These are phyloP conservation scores for Microsporum canis DNA, from an alignment of 2,329 filamentous ascomycete genomes.

Conservation along the genomic window DNA sequence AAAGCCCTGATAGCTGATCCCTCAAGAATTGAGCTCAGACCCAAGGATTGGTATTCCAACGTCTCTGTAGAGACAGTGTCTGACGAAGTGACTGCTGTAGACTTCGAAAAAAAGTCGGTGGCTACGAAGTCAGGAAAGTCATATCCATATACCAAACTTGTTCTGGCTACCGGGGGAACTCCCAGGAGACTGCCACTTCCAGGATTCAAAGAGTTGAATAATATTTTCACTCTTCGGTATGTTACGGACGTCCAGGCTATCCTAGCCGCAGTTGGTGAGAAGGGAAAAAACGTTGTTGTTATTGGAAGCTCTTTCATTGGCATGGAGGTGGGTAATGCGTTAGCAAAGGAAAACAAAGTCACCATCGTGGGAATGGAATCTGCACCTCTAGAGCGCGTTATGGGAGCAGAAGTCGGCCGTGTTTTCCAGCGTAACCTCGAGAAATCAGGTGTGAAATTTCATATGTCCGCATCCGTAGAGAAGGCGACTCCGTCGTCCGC, in stretches of 20 bases:
- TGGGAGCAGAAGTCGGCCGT: slow-evolving; percentile 68
- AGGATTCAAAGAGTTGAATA: slow-evolving; percentile 74
- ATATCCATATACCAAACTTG: slow-evolving; percentile 73
- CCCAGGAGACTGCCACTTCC: slow-evolving; percentile 64
- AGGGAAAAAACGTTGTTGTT: slow-evolving; percentile 85
- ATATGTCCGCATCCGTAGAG: slow-evolving; percentile 68
- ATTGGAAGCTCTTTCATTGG: slow-evolving; percentile 94
- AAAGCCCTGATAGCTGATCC: slow-evolving; percentile 80
- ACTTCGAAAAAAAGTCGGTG: slow-evolving; percentile 64
- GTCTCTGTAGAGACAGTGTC: slow-evolving; percentile 46
- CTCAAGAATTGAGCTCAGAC: slow-evolving; percentile 65
- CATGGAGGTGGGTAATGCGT: slow-evolving; percentile 83
- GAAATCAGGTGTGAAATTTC: slow-evolving; percentile 79
- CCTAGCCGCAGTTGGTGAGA: slow-evolving; percentile 60
- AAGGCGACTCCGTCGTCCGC: slow-evolving; percentile 62
- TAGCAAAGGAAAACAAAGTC: slow-evolving; percentile 72
- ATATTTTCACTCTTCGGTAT: slow-evolving; percentile 74
- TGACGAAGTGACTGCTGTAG: slow-evolving; percentile 57
- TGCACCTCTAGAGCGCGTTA: slow-evolving; percentile 71
- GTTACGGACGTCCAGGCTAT: slow-evolving; percentile 71
- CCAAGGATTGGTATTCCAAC: slow-evolving; percentile 63
- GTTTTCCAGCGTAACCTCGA: slow-evolving; percentile 72
- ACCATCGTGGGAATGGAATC: slow-evolving; percentile 82
- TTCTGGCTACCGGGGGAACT: slow-evolving; percentile 77
- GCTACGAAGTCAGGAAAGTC: slow-evolving; percentile 61